phyloP scores from a whole-genome alignment of 176 grass and related monocot species.

The Hsuehochloa calcarea region DNA sequence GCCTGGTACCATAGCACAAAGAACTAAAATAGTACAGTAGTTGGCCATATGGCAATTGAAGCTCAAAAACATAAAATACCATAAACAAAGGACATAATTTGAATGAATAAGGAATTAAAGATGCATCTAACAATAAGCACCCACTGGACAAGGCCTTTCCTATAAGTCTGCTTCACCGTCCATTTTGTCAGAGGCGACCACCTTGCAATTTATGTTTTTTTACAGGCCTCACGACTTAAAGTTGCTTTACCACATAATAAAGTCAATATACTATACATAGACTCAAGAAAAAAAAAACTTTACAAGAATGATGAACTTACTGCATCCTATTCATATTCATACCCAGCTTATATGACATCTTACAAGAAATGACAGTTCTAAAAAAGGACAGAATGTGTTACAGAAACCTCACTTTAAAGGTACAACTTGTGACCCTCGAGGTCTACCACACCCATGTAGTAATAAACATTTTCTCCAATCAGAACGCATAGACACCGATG shows the following conservation, averaged over 20 bases:
- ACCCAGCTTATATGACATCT: not conserved
- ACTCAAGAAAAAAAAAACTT: not conserved
- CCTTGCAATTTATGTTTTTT: not conserved
- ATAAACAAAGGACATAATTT: not conserved
- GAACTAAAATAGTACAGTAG: constrained; percentile 17
- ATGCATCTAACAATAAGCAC: not conserved
- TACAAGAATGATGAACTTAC: not conserved
- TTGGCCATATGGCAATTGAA: not conserved
- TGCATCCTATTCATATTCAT: not conserved
- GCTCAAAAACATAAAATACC: not conserved
- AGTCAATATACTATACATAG: not conserved
- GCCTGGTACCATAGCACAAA: not conserved
- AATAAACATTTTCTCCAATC: not conserved
- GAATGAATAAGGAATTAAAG: not conserved
- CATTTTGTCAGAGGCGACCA: not conserved
- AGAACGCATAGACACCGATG: not conserved
- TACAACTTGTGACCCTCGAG: not conserved
- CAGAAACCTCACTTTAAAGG: not conserved
- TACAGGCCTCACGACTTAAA: not conserved
- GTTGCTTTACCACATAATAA: not conserved
- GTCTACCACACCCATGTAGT: not conserved
- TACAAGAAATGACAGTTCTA: not conserved
- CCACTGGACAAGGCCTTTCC: not conserved
- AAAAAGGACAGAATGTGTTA: not conserved
- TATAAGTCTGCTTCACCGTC: not conserved